Base-by-base conservation (phyloP, 2,329 filamentous ascomycete genomes). In the Talaromyces sp. region DNA sequence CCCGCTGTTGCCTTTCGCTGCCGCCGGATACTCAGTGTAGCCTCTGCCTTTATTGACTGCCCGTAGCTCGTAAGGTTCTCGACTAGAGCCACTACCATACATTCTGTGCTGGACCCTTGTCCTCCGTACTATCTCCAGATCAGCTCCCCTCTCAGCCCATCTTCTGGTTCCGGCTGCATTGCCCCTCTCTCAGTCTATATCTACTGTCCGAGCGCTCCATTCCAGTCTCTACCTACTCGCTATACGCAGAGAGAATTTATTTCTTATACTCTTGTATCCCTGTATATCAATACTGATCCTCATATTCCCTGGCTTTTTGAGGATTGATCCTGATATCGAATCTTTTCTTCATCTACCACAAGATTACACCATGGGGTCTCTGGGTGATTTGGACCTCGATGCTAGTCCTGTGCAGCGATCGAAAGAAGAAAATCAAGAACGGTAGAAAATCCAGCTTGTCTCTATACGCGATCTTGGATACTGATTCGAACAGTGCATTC, bases 401-500 rank as follows among this genome's bases (percentile, higher is more conserved):
- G 69, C 71, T 61, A 64, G 69, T 16, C 70, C 72, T 12, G 70
- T 72, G 60, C 72, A 72, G 63, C 72, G 75, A n/a, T 75, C 74
- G 33, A 72, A 74, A 65, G 75, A 77, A 68, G 78, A 80, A 69
- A 80, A 80, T 62, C 77, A 79, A 66, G 78, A 80, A 69, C 75
- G 78, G 78, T 79, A 70, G 42, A 71, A 64, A 14, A 9, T 39
- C 42, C 3, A 57, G 21, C 23, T 16, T 39, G 28, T 50, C 33
- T 58, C n/a, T 28, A 46, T 33, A 16, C 21, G 23, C 9, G 7
- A 21, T 3, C 21, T 14, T 7, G 5, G 21, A 61, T 35, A 63
- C 64, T 71, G 60, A 71, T 62, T 52, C 9, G 5, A 7, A 21
- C 69, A 89, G 93, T 71, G 93, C 93, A 23, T 97, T 96, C 73